Conservation (phyloP, 257 asterid species). For the Petunia axillaris region DNA sequence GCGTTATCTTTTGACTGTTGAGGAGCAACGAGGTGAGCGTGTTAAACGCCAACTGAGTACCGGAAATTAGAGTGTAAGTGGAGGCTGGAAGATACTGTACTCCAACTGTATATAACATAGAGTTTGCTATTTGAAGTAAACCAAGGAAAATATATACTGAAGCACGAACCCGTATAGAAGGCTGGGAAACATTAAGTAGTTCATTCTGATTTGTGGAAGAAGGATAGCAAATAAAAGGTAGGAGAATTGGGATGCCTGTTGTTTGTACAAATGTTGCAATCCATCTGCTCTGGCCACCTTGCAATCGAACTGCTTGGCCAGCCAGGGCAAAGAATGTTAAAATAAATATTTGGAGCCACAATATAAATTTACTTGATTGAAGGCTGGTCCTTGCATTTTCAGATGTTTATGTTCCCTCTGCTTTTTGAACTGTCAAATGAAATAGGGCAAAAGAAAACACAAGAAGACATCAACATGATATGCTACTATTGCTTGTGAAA, state of each 20-base stretch:
- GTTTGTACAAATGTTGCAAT: slow-evolving; percentile 27
- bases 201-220: neutral
- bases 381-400: neutral
- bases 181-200: neutral
- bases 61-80: slow-evolving; percentile 42
- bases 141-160: slow-evolving; percentile 21
- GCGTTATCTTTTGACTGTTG: slow-evolving; percentile 43
- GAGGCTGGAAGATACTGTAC: slow-evolving; percentile 45
- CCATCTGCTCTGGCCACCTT: slow-evolving; percentile 31
- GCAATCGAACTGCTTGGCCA: slow-evolving; percentile 12
- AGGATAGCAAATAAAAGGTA: slow-evolving; percentile 19
- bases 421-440: neutral
- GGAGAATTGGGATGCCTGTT: slow-evolving; percentile 24
- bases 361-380: neutral
- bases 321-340: slow-evolving; percentile 2
- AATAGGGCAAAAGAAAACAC: neutral
- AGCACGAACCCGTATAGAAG: neutral
- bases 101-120: slow-evolving; percentile 45
- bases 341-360: slow-evolving; percentile 24
- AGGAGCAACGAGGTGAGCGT: slow-evolving; percentile 51
- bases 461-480: neutral
- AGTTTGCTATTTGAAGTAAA: slow-evolving; percentile 21
- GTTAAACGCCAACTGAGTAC: slow-evolving; percentile 51
- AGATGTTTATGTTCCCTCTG: neutral
- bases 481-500: neutral